phyloP scores from a whole-genome alignment of 768 basidiomycete species.

The Phanerochaete sordida region DNA sequence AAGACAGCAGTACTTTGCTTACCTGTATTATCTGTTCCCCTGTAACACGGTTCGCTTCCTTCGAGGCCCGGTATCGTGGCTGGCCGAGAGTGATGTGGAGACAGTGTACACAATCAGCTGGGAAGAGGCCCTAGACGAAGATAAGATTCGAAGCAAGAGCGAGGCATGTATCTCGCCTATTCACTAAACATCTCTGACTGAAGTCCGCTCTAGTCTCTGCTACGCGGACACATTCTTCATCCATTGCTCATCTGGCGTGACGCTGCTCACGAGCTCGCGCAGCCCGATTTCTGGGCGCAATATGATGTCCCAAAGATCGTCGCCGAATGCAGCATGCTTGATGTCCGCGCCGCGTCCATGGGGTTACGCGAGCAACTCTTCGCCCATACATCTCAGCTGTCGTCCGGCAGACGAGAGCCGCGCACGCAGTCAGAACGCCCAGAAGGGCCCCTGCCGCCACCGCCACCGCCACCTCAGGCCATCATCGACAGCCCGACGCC shows the following conservation, averaged over 20 bases:
- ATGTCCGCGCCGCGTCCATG: constrained; percentile 53
- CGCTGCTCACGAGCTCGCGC: constrained; percentile 57
- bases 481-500: neutral
- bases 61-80: constrained; percentile 61
- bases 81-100: constrained; percentile 45
- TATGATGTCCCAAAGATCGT: constrained; percentile 60
- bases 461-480: neutral
- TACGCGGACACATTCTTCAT: constrained; percentile 72
- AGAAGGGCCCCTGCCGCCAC: neutral
- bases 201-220: constrained; percentile 45
- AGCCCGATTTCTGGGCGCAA: constrained; percentile 63
- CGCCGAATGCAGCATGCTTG: constrained; percentile 68
- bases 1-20: constrained; percentile 66
- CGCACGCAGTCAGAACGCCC: neutral
- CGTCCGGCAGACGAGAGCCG: neutral
- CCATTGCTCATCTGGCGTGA: constrained; percentile 68
- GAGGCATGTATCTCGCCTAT: constrained; percentile 43
- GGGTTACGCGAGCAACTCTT: constrained; percentile 33
- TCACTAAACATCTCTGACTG: neutral
- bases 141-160: constrained; percentile 65
- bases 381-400: neutral
- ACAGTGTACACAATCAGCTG: constrained; percentile 69
- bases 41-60: constrained; percentile 84
- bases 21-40: constrained; percentile 88
- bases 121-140: constrained; percentile 65